These are phyloP conservation scores for Trichosanthes truncata DNA, from an alignment of 306 rosid genomes.

Conservation along the genomic window DNA sequence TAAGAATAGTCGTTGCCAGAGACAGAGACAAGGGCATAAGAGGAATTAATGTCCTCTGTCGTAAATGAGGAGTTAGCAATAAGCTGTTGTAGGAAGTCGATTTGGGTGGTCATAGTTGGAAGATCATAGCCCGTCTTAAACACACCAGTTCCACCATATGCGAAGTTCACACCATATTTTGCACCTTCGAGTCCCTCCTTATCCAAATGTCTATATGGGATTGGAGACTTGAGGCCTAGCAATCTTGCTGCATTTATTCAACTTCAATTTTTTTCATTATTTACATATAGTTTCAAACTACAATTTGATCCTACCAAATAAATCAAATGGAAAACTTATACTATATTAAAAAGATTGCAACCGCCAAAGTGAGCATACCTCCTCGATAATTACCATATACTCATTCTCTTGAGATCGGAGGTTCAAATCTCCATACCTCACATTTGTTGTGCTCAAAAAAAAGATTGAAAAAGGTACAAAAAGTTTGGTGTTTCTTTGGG, in stretches of 20 bases:
- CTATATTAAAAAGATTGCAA: no score
- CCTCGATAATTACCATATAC: no score
- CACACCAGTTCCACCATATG: conserved; percentile 73
- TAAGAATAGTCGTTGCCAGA: conserved; percentile 64
- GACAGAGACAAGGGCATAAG: conserved; percentile 57
- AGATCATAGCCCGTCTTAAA: conserved; percentile 34
- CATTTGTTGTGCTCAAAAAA: no score
- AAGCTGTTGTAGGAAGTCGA: conserved; percentile 32
- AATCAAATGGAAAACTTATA: no score
- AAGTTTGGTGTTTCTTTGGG: no score
- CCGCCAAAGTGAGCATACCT: no score
- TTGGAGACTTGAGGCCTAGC: conserved; percentile 52
- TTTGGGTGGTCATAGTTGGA: conserved; percentile 81
- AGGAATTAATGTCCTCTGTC: conserved; percentile 21
- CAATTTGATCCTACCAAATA: no score
- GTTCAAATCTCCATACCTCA: no score
- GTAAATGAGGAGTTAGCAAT: conserved; percentile 19
- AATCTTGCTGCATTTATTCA: conserved; percentile 16
- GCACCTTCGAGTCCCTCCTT: conserved; percentile 12
- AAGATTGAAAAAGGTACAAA: no score
- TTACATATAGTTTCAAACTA: no score
- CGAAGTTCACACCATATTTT: conserved; percentile 70
- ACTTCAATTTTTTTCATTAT: no score
- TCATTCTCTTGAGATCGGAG: no score
- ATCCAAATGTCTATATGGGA: conserved; percentile 41